Base-by-base conservation (phyloP, 202 grass and related monocot species). In the Schoenoplectus triqueter region DNA sequence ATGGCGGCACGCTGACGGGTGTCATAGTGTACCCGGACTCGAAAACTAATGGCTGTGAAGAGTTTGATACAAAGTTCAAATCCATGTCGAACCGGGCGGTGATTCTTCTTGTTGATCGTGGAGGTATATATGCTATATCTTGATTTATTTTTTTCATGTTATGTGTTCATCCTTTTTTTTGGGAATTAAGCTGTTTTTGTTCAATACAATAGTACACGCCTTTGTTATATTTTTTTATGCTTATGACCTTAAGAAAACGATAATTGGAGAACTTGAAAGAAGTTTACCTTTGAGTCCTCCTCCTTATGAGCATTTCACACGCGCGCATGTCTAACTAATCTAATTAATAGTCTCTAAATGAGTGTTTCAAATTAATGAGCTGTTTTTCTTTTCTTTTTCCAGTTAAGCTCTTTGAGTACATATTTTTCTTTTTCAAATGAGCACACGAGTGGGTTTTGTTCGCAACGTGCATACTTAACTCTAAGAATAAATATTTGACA, bases 61-160 rank as follows among this genome's bases (percentile, higher is more conserved):
- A 84, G 5, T 95, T 98, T 13, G 22, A 9, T 74, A 9, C 49
- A 0, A 8, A 66, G 21, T 87, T 98, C 79, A 81, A 73, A 85
- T 95, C 95, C 3, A 81, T 61, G 57, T 93, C 91, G 0, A 77
- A 86, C 1, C 86, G 95, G 0, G 88, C 95, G 0, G 91, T 98
- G 42, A 80, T 98, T 60, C 95, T 95, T n/a, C 92, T 98, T n/a
- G 80, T 98, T 57, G 95, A 98, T 86, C 95, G 95, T 41, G 95
- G 95, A 5, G 94, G 89, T 91, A 51, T 67, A 31, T 61, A 66
- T 14, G 0, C 31, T 31, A 31, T 31, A 31, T 31, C 31, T 31
- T 31, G 31, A 31, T 31, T 31, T 31, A 31, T 31, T 31, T 31
- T 31, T 31, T 31, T 31, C 31, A 31, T 31, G 31, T 31, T 31